Evolutionary conservation across 805 yeast genomes (phyloP).

Genomic region (Ogataea chonburiensis): DNA sequence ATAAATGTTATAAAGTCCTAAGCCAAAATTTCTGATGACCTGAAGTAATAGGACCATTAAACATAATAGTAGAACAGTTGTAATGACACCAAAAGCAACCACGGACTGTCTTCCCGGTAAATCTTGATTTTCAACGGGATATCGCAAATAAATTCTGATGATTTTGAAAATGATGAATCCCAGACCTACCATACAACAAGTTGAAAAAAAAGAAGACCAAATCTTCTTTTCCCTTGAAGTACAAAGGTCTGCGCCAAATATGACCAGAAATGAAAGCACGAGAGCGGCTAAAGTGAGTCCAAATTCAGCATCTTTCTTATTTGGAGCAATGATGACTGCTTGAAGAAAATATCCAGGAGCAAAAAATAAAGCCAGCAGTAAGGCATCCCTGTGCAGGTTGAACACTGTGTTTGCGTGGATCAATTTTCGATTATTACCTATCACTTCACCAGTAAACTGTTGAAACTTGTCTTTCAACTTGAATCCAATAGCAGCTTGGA

Average conservation of each 20-base stretch:
- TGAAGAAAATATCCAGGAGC: slow-evolving; percentile 45
- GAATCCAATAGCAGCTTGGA: slow-evolving; percentile 31
- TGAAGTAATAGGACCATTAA: slow-evolving; percentile 24
- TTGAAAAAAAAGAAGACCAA: slow-evolving; percentile 25
- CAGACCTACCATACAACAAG: slow-evolving; percentile 34
- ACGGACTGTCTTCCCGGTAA: slow-evolving; percentile 45
- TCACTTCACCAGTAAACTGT: slow-evolving; percentile 23
- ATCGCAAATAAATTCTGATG: slow-evolving; percentile 34
- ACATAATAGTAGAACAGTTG: slow-evolving; percentile 33
- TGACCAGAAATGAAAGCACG: slow-evolving; percentile 30
- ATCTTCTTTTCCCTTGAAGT: slow-evolving; percentile 33
- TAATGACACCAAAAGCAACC: slow-evolving; percentile 40
- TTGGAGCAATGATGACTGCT: slow-evolving; percentile 34
- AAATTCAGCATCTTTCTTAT: slow-evolving; percentile 39
- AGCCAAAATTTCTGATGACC: slow-evolving; percentile 16
- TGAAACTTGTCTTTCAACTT: slow-evolving; percentile 19
- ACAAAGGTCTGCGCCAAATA: slow-evolving; percentile 37
- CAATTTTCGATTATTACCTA: slow-evolving; percentile 39
- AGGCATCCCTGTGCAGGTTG: slow-evolving; percentile 38
- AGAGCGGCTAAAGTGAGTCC: slow-evolving; percentile 35
- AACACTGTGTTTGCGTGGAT: slow-evolving; percentile 35
- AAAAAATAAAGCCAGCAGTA: slow-evolving; percentile 38
- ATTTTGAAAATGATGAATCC: slow-evolving; percentile 43
- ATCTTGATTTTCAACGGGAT: slow-evolving; percentile 27
- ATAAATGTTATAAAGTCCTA: slow-evolving; percentile 16